Percentiles rank a stretch among this genome's conserved stretches.
Conservation (phyloP, 805 yeast genomes). For the Alloascoidea africana region DNA sequence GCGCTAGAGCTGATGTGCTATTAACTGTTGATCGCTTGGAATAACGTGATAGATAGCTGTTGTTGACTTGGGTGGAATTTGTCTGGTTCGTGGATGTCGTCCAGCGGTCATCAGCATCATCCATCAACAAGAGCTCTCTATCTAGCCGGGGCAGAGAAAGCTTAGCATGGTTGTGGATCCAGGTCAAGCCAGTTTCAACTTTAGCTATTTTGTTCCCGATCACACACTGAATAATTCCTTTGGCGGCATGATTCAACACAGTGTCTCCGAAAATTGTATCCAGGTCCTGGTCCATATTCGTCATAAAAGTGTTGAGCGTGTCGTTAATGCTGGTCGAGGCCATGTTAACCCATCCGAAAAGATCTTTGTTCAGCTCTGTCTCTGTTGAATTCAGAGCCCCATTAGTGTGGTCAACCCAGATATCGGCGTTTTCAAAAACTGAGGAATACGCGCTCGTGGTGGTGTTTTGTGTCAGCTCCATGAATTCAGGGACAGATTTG, state of each 20-base stretch:
- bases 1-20: neutral
- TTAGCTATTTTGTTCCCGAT: constrained; percentile 56
- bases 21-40: neutral
- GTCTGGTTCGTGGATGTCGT: neutral
- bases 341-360: constrained; percentile 50
- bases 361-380: constrained; percentile 36
- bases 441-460: constrained; percentile 7
- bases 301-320: constrained; percentile 43
- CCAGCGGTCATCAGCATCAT: neutral
- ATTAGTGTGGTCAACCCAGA: constrained; percentile 48
- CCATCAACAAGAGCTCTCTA: constrained; percentile 14
- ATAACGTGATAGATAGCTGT: neutral
- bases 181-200: constrained; percentile 57
- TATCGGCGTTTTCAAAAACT: constrained; percentile 6
- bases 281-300: constrained; percentile 42
- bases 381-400: constrained; percentile 32
- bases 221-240: constrained; percentile 62
- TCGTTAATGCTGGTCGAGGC: constrained; percentile 43
- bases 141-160: constrained; percentile 40
- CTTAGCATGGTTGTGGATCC: constrained; percentile 56
- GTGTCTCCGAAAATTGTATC: constrained; percentile 52
- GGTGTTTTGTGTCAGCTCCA: constrained; percentile 6
- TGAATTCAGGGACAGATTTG: constrained; percentile 8
- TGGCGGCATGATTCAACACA: constrained; percentile 44
- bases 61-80: neutral